phyloP scores from a whole-genome alignment of 1,139 yeast species.

The Protomyces gravidus region DNA sequence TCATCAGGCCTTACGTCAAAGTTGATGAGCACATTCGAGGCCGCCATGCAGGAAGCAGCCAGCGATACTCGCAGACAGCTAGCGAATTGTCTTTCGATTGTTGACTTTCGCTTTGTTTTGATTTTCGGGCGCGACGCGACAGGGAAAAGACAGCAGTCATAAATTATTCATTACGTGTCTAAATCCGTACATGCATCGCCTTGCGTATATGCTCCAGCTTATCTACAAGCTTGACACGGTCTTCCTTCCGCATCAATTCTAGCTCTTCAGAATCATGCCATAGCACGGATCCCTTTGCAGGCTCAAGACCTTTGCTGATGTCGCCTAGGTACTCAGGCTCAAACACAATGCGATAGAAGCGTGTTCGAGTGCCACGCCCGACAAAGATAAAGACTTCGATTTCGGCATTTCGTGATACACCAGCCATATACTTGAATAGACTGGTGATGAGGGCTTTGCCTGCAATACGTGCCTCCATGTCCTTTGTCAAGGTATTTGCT shows the following conservation, averaged over 20 bases:
- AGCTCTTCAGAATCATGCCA: conserved; percentile 24
- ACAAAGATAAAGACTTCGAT: conserved; percentile 24
- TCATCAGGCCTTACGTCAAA: neutral
- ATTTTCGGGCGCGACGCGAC: neutral
- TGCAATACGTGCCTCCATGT: conserved; percentile 18
- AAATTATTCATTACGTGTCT: neutral
- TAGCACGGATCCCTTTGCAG: conserved; percentile 6
- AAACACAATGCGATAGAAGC: conserved; percentile 24
- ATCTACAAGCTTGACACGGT: conserved; percentile 11
- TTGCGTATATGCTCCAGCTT: conserved; percentile 20
- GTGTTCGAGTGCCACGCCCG: conserved; percentile 17
- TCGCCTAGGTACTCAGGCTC: conserved; percentile 27
- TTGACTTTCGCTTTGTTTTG: neutral
- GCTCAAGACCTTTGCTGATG: conserved; percentile 22
- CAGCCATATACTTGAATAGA: conserved; percentile 26
- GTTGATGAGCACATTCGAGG: neutral
- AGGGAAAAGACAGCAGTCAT: neutral
- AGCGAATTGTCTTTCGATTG: neutral
- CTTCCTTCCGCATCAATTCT: conserved; percentile 10
- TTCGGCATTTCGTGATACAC: conserved; percentile 23
- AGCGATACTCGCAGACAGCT: too few species aligned
- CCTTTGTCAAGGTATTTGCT: conserved; percentile 15
- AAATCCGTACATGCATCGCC: conserved; percentile 24
- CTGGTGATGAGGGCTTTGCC: conserved; percentile 26
- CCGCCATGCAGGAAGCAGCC: neutral